Conservation (phyloP, 202 grass and related monocot species). For the Schoenoplectus tabernaemontani region DNA sequence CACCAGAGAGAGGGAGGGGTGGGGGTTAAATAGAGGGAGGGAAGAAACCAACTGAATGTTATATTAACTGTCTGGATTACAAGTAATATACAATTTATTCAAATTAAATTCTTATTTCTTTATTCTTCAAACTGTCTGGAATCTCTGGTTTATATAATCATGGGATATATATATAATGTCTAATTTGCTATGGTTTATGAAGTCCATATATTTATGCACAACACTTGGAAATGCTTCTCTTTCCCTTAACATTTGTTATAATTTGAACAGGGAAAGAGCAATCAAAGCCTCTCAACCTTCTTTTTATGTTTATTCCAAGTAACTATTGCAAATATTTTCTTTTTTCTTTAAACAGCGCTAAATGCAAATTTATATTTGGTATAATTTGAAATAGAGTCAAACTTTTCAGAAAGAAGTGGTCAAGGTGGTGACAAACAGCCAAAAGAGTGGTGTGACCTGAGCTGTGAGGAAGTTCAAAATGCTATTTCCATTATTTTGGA, state of each 20-base stretch:
- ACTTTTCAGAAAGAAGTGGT: conserved; percentile 26
- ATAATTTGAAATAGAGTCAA: conserved; percentile 13
- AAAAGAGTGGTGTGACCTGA: conserved; percentile 15
- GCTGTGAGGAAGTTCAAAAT: conserved; percentile 26
- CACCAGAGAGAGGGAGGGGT: not conserved
- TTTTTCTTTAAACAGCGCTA: not conserved
- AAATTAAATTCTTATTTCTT: not conserved
- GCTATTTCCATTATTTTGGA: conserved; percentile 29
- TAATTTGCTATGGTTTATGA: not conserved
- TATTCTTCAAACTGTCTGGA: not conserved
- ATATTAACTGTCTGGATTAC: not conserved
- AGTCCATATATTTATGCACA: not conserved
- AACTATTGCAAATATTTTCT: not conserved
- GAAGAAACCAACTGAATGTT: not conserved
- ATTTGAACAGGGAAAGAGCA: not conserved
- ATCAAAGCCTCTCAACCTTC: not conserved
- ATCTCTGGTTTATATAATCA: conserved; percentile 3
- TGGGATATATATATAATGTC: not conserved
- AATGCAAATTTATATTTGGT: not conserved
- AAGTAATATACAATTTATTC: not conserved
- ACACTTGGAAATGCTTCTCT: not conserved
- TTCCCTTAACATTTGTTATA: not conserved
- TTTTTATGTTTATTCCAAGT: not conserved
- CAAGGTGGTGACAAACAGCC: conserved; percentile 10
- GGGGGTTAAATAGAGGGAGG: not conserved